Evolutionary conservation across 768 basidiomycete species (phyloP).

Genomic region (Tulasnella sp.): DNA sequence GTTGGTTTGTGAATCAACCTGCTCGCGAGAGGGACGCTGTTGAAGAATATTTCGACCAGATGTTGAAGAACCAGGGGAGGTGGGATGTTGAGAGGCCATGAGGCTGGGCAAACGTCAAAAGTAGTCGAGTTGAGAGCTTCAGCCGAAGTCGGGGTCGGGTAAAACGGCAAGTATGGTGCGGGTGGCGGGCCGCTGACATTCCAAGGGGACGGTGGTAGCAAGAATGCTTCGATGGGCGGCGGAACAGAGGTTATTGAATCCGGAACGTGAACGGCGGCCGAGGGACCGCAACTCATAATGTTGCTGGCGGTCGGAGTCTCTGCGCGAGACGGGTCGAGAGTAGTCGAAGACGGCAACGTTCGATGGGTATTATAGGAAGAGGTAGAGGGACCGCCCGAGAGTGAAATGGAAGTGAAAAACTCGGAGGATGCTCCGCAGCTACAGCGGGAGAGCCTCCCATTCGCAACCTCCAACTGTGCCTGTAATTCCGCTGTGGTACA

Average conservation of each 20-base stretch:
- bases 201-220: not conserved
- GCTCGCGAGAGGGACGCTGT: not conserved
- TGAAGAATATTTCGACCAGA: constrained; percentile 34
- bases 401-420: not conserved
- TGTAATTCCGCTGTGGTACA: not conserved
- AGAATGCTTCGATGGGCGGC: not conserved
- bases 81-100: constrained; percentile 14
- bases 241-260: not conserved
- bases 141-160: not conserved
- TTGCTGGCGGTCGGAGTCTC: not conserved
- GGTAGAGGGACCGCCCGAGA: not conserved
- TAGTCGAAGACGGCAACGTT: not conserved
- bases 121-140: not conserved
- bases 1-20: constrained; percentile 31
- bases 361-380: not conserved
- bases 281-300: not conserved
- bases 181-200: not conserved
- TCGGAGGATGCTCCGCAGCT: not conserved
- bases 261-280: not conserved
- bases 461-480: not conserved
- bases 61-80: constrained; percentile 16
- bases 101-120: constrained; percentile 38
- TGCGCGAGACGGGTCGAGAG: not conserved
- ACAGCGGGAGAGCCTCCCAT: not conserved
- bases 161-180: not conserved